These are phyloP conservation scores for Posidonia oceanica DNA, from an alignment of 116 monocot genomes.

Conservation along the genomic window DNA sequence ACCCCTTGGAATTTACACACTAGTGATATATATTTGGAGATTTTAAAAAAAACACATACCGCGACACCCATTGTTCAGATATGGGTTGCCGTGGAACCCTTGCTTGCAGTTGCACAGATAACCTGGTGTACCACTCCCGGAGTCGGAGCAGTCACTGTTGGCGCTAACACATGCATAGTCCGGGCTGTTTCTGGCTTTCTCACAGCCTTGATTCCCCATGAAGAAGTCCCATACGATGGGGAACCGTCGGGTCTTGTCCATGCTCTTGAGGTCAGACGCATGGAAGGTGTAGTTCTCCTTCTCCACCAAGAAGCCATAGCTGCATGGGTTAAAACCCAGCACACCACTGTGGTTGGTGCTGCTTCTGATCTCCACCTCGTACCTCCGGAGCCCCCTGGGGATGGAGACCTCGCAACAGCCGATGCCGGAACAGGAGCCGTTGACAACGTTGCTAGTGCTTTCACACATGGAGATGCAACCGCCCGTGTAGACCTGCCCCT, in stretches of 20 bases:
- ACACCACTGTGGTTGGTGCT: conserved; percentile 3
- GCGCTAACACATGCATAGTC: conserved; percentile 5
- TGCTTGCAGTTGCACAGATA: conserved; percentile 1
- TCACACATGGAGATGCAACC: conserved; percentile 15
- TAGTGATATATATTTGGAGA: background rate
- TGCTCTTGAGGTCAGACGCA: background rate
- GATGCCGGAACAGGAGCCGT: conserved; percentile 25
- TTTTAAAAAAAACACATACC: background rate
- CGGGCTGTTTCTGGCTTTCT: background rate
- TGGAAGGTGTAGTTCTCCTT: conserved; percentile 7
- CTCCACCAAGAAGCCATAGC: conserved; percentile 17
- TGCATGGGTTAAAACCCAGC: conserved; percentile 15
- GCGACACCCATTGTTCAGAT: background rate
- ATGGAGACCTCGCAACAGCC: conserved; percentile 20
- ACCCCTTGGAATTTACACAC: background rate
- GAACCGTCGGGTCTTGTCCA: background rate
- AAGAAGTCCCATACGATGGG: conserved; percentile 43
- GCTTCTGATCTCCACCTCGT: background rate
- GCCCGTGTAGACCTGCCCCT: background rate
- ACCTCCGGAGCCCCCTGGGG: conserved; percentile 8
- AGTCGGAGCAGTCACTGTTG: conserved; percentile 6
- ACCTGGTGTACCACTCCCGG: background rate
- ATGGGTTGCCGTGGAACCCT: background rate
- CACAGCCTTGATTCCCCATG: conserved; percentile 17
- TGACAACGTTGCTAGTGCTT: background rate